These are phyloP conservation scores for Penicillium sp. DNA, from an alignment of 2,329 filamentous ascomycete genomes.

Conservation along the genomic window DNA sequence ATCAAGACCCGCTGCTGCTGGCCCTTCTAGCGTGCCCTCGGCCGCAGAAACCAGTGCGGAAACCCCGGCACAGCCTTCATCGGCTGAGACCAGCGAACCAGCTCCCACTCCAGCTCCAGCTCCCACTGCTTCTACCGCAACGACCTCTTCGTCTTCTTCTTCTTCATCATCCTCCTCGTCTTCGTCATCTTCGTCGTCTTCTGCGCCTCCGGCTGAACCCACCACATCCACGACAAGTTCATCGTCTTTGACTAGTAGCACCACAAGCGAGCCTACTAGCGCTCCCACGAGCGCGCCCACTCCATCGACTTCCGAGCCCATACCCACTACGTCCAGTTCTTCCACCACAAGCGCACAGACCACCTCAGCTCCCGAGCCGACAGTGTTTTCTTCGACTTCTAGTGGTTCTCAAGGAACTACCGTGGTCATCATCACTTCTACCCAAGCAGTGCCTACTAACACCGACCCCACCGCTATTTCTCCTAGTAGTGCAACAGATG, in stretches of 20 bases:
- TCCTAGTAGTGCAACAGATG: constrained; percentile 9
- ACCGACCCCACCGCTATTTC: constrained; percentile 23
- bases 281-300: constrained; percentile 19
- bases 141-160: not conserved
- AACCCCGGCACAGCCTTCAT: not conserved
- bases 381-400: constrained; percentile 19
- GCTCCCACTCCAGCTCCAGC: not conserved
- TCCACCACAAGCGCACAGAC: constrained; percentile 6
- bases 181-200: too few species aligned
- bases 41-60: not conserved
- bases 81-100: not conserved
- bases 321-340: constrained; percentile 21
- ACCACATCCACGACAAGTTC: too few species aligned
- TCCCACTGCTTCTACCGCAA: not conserved
- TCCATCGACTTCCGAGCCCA: constrained; percentile 19
- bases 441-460: constrained; percentile 9
- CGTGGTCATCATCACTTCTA: constrained; percentile 13
- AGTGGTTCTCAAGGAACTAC: constrained; percentile 11
- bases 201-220: too few species aligned
- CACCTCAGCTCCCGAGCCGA: constrained; percentile 16
- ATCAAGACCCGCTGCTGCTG: not conserved
- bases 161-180: not conserved
- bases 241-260: constrained; percentile 10
- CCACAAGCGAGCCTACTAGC: not conserved
- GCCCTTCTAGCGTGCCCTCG: not conserved